Evolutionary conservation across 2,329 filamentous ascomycete species (phyloP), one percentile per base, ranked within the genome.

Genomic region (Paracoccidioides lutzii): DNA sequence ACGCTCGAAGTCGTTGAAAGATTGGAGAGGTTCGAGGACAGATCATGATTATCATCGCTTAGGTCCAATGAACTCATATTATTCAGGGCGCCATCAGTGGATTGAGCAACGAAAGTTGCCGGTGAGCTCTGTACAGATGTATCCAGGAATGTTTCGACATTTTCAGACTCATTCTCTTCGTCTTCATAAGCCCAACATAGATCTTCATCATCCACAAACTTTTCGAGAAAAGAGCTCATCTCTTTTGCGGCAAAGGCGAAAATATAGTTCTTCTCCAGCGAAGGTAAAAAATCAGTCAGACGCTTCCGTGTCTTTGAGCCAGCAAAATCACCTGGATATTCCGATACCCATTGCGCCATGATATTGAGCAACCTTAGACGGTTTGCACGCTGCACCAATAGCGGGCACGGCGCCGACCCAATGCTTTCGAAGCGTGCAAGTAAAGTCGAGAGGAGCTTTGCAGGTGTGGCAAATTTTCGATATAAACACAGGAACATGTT

Each of bases 271-370:
- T 79, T 80, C 28, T 87, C 80, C n/a, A 97, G 74, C 43, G 84
- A 80, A 15, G 76, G 73, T 40, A 95, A 84, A 64, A 98, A 93
- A 30, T 83, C 82, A 52, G 85, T 81, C 42, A 96, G 75, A 37
- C 81, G 82, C 60, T 80, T 81, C 61, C 84, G 82, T 1, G 89
- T 94, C 28, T 79, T 79, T 1, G 85, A 80, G 59, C 86, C 83
- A 0, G 90, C 90, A 75, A 97, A 95, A 69, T 98, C 93, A 14
- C 90, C 91, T 0, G 93, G 90, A 69, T 97, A 97, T 45, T 84
- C 76, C 14, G 85, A 83, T 1, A 95, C 85, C 93, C 93, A 98
- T 67, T 88, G 87, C 4, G 89, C 88, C 57, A 97, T 75, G 5
- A 93, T 83, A 61, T 87, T 84, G 42, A 95, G 83, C 59, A 91